phyloP scores from a whole-genome alignment of 129 eudicot species.

The Flaveria brownii region DNA sequence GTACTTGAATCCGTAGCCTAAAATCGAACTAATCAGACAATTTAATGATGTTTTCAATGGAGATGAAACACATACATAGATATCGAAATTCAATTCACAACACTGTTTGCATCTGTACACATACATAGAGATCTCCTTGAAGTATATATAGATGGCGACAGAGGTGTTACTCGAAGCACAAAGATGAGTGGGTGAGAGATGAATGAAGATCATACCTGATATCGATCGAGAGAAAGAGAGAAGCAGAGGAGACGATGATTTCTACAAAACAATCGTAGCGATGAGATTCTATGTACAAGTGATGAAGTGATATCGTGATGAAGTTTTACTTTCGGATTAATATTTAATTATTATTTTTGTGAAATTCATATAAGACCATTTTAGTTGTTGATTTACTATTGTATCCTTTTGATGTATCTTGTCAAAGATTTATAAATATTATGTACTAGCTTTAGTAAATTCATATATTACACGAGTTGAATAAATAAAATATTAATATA shows the following conservation, averaged over 20 bases:
- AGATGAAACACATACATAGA: background rate
- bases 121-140: background rate
- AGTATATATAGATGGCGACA: background rate
- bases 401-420: too few species aligned
- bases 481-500: too few species aligned
- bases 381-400: too few species aligned
- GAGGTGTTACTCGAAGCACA: constrained; percentile 12
- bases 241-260: background rate
- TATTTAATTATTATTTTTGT: background rate
- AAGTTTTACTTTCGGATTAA: background rate
- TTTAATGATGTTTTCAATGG: background rate
- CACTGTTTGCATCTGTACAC: constrained; percentile 13
- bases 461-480: too few species aligned
- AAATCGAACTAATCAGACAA: background rate
- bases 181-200: background rate
- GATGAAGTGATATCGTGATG: background rate
- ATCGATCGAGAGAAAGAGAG: constrained; percentile 22
- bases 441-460: too few species aligned
- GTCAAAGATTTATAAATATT: too few species aligned
- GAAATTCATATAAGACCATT: too few species aligned
- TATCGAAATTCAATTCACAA: constrained; percentile 5
- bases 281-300: background rate
- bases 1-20: constrained; percentile 13
- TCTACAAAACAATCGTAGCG: constrained; percentile 11
- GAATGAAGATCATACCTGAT: constrained; percentile 25